These are phyloP conservation scores for Sicyos baderoa DNA, from an alignment of 306 rosid genomes.

Conservation along the genomic window DNA sequence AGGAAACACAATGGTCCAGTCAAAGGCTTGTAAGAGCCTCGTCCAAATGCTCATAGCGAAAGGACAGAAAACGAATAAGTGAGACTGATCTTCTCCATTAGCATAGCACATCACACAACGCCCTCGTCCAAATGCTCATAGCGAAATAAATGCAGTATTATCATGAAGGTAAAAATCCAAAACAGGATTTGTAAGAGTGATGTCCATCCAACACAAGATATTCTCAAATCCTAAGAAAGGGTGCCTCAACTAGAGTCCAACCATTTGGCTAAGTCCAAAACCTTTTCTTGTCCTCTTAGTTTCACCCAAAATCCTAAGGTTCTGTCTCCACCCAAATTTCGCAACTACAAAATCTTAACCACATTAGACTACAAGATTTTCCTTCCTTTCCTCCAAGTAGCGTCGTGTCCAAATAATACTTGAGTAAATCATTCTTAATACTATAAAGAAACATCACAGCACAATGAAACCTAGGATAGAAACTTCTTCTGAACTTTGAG, in stretches of 20 bases:
- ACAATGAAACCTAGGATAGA: not conserved
- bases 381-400: not conserved
- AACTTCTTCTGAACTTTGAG: not conserved
- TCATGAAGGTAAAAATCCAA: not conserved
- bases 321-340: not conserved
- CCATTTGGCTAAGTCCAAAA: not conserved
- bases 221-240: not conserved
- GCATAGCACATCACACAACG: no score
- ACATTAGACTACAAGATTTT: not conserved
- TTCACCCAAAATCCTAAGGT: not conserved
- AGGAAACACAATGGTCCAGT: no score
- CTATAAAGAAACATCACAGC: not conserved
- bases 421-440: not conserved
- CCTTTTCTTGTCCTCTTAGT: not conserved
- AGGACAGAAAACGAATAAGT: no score
- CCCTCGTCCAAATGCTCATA: no score
- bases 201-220: not conserved
- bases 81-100: no score
- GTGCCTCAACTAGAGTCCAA: not conserved
- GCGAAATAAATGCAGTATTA: not conserved
- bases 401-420: not conserved
- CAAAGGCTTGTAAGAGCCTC: no score
- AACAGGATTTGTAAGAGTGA: not conserved
- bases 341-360: not conserved
- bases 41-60: no score